These are phyloP conservation scores for Cladosporium sp. DNA, from an alignment of 2,329 filamentous ascomycete species.

Conservation along the genomic window DNA sequence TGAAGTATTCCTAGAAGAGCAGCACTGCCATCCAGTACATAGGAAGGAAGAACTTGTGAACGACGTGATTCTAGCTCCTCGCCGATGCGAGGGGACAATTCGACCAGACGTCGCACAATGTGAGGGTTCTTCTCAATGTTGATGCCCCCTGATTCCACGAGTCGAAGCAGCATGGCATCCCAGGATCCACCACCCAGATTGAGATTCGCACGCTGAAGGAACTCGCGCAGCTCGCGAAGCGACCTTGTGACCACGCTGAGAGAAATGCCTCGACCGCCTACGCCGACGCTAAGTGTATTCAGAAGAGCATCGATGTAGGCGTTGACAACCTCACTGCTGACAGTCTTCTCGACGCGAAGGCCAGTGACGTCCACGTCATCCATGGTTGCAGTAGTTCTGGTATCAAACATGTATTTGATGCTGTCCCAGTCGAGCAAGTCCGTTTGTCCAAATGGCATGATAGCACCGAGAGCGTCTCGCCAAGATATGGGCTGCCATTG, in stretches of 20 bases:
- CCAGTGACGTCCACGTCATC: slow-evolving; percentile 13
- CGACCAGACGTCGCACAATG: slow-evolving; percentile 35
- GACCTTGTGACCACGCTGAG: slow-evolving; percentile 32
- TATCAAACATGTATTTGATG: slow-evolving; percentile 29
- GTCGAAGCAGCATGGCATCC: slow-evolving; percentile 46
- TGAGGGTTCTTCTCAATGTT: slow-evolving; percentile 42
- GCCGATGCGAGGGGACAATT: slow-evolving; percentile 38
- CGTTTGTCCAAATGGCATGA: slow-evolving; percentile 22
- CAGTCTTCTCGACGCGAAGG: slow-evolving; percentile 39
- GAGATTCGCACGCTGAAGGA: slow-evolving; percentile 35
- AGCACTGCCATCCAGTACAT: slow-evolving; percentile 44
- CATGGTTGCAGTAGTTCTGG: slow-evolving; percentile 19
- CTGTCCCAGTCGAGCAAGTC: slow-evolving; percentile 26
- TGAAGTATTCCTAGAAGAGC: slow-evolving; percentile 41
- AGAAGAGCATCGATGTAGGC: slow-evolving; percentile 52
- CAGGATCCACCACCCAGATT: slow-evolving; percentile 40
- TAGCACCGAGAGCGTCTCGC: slow-evolving; percentile 36
- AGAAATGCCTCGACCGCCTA: slow-evolving; percentile 36
- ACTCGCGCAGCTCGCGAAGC: slow-evolving; percentile 33
- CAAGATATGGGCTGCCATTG: slow-evolving; percentile 37
- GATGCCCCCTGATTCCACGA: slow-evolving; percentile 48
- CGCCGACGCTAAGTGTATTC: slow-evolving; percentile 42
- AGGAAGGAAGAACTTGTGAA: slow-evolving; percentile 31
- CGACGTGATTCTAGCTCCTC: slow-evolving; percentile 36
- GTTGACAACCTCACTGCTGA: slow-evolving; percentile 56